Base-by-base conservation (phyloP, 495 filamentous ascomycete species). In the Baudoinia panamericana region DNA sequence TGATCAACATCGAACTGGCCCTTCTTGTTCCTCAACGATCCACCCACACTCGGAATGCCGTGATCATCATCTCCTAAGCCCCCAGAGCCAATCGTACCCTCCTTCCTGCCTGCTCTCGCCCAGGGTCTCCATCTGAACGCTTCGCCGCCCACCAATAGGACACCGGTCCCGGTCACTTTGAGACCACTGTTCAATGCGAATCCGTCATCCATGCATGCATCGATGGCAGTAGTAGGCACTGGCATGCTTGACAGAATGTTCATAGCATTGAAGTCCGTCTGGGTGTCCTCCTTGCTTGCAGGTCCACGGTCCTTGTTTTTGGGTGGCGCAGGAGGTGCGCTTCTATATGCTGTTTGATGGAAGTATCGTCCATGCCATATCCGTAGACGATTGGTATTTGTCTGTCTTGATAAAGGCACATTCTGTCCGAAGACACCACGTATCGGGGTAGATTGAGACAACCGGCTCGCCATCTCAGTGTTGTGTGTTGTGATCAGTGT, bases 101-200 rank as follows among this genome's bases (percentile, higher is more conserved):
- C 54, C 28, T 39, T 46, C 30, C 44, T 13, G 17, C 45, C 34
- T 36, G 46, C 50, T 18, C 33, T n/a, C 16, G 43, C 51, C 85
- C 84, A 93, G 7, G 90, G 90, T 55, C 70, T 58, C 92, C 92
- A 97, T 27, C 59, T 54, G 54, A 96, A 95, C 1, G 78, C 85
- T 61, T 95, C 88, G 6, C 87, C 86, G 21, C 69, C 74, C 1
- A 94, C 71, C 5, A 96, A 64, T 49, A 97, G 52, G 17, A 83
- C 84, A 21, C 70, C 70, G 5, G 82, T 75, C 15, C 68, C 70
- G 2, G 58, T 58, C 12, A 93, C 67, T 52, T 68, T 73, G 1
- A 80, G 59, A 1, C 85, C 84, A 45, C 73, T 93, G 58, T 84
- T 77, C 17, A 95, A 63, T 36, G 75, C 68, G 57, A 95, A 95